Conservation (phyloP, 2,329 filamentous ascomycete species). For the Cyphellophora europaea region DNA sequence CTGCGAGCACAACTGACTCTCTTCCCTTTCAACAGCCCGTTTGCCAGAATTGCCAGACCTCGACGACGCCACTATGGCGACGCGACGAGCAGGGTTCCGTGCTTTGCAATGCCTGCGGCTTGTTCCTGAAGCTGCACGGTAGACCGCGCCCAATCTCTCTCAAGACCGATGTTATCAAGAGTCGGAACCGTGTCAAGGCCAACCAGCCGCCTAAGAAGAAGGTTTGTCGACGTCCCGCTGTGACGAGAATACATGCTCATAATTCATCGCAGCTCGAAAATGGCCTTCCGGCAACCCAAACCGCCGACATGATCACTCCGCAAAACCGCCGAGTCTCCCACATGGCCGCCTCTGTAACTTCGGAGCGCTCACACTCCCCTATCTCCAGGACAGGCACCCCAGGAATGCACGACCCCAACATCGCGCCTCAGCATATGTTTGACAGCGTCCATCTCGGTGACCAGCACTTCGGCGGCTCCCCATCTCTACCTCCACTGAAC, state of each 20-base stretch:
- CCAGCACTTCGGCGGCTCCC: slow-evolving; percentile 51
- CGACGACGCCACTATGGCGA: slow-evolving; percentile 92
- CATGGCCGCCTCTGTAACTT: slow-evolving; percentile 62
- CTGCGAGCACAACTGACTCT: slow-evolving; percentile 30
- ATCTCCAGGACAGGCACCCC: slow-evolving; percentile 73
- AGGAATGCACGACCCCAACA: slow-evolving; percentile 56
- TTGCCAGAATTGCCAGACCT: slow-evolving; percentile 93
- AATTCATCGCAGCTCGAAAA: slow-evolving; percentile 40
- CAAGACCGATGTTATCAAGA: slow-evolving; percentile 99
- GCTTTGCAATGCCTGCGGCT: slow-evolving; percentile 94
- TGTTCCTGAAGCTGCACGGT: slow-evolving; percentile 95
- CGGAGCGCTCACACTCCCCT: slow-evolving; percentile 67
- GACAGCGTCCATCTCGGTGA: slow-evolving; percentile 56
- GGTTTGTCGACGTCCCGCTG: slow-evolving; percentile 41
- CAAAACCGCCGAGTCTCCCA: slow-evolving; percentile 58
- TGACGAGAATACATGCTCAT: slow-evolving; percentile 8
- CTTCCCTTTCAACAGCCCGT: slow-evolving; percentile 71
- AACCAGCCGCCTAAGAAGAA: slow-evolving; percentile 74
- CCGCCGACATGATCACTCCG: slow-evolving; percentile 45
- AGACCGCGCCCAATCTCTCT: slow-evolving; percentile 87
- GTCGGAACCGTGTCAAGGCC: slow-evolving; percentile 91
- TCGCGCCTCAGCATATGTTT: slow-evolving; percentile 69
- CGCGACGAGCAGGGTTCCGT: slow-evolving; percentile 93
- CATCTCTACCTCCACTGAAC: slow-evolving; percentile 41
- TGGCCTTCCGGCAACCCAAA: slow-evolving; percentile 48